phyloP scores from a whole-genome alignment of 441 rosid genomes.

The Francoa sonchifolia region DNA sequence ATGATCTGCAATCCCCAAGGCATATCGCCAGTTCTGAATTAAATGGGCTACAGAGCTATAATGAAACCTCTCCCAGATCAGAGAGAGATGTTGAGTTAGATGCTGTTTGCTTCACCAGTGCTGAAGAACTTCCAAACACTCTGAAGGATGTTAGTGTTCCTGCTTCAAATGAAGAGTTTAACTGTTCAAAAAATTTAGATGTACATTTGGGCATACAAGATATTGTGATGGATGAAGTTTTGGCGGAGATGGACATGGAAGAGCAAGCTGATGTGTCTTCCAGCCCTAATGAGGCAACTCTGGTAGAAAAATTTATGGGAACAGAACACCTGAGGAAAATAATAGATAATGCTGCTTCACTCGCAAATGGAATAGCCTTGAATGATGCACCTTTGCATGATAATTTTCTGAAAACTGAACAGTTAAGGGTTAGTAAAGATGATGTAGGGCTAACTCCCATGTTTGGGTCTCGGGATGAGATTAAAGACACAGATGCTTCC shows the following conservation, averaged over 20 bases:
- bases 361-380: too few relatives aligned
- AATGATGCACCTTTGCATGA: slow-evolving; percentile 17
- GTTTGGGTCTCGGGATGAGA: slow-evolving; percentile 11
- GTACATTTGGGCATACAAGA: slow-evolving; percentile 11
- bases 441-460: slow-evolving; percentile 2
- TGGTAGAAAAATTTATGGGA: too few relatives aligned
- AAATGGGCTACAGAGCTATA: slow-evolving; percentile 15
- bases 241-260: slow-evolving; percentile 10
- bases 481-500: slow-evolving; percentile 17
- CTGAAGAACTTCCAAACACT: neutral
- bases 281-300: too few relatives aligned
- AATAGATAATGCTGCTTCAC: too few relatives aligned
- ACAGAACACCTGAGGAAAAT: too few relatives aligned
- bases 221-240: slow-evolving; percentile 8
- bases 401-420: slow-evolving; percentile 18
- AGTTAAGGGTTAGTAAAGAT: slow-evolving; percentile 16
- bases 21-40: slow-evolving; percentile 2
- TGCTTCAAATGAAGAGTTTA: slow-evolving; percentile 14
- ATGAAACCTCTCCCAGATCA: neutral
- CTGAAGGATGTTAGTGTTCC: slow-evolving; percentile 4
- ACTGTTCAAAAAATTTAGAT: slow-evolving; percentile 12
- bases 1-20: slow-evolving; percentile 12
- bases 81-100: slow-evolving; percentile 9
- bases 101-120: neutral
- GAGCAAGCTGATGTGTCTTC: slow-evolving; percentile 12